Percentiles rank a stretch among this genome's conserved stretches.
phyloP scores from a whole-genome alignment of 306 rosid genomes.

The Prunus davidiana region DNA sequence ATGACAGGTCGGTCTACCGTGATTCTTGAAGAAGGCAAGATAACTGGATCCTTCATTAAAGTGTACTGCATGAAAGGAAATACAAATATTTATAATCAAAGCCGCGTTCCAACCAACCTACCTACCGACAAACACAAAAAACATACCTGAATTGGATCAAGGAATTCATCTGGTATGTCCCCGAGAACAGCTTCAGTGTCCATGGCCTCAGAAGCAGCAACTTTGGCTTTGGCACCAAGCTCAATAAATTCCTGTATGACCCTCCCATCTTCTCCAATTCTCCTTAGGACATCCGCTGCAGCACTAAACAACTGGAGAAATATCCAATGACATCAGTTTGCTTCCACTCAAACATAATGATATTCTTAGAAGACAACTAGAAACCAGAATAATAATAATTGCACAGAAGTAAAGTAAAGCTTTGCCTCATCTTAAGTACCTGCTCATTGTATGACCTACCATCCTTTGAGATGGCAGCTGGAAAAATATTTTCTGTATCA shows the following conservation, averaged over 20 bases:
- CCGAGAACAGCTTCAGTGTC: slow-evolving; percentile 91
- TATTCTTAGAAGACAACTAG: slow-evolving; percentile 2
- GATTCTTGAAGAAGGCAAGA: slow-evolving; percentile 93
- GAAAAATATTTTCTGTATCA: slow-evolving; percentile 70
- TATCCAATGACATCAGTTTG: slow-evolving; percentile 23
- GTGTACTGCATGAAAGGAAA: slow-evolving; percentile 64
- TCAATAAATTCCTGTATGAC: slow-evolving; percentile 70
- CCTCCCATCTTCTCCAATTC: slow-evolving; percentile 87
- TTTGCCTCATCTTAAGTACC: slow-evolving; percentile 40
- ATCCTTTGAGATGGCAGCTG: slow-evolving; percentile 92
- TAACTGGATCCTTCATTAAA: slow-evolving; percentile 98
- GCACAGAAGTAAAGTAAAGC: neutral
- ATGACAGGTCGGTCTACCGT: slow-evolving; percentile 89
- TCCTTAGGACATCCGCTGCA: slow-evolving; percentile 78
- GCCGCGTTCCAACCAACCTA: neutral
- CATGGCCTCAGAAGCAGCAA: slow-evolving; percentile 95
- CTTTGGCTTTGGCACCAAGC: slow-evolving; percentile 84
- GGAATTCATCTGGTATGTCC: slow-evolving; percentile 99
- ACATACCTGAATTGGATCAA: slow-evolving; percentile 93
- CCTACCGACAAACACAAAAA: neutral
- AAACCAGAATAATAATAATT: neutral
- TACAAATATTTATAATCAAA: neutral
- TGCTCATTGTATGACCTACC: slow-evolving; percentile 96
- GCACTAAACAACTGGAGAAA: slow-evolving; percentile 81
- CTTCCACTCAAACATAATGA: neutral